These are phyloP conservation scores for Colletotrichum liaoningense DNA, from an alignment of 2,329 filamentous ascomycete species.

Conservation along the genomic window DNA sequence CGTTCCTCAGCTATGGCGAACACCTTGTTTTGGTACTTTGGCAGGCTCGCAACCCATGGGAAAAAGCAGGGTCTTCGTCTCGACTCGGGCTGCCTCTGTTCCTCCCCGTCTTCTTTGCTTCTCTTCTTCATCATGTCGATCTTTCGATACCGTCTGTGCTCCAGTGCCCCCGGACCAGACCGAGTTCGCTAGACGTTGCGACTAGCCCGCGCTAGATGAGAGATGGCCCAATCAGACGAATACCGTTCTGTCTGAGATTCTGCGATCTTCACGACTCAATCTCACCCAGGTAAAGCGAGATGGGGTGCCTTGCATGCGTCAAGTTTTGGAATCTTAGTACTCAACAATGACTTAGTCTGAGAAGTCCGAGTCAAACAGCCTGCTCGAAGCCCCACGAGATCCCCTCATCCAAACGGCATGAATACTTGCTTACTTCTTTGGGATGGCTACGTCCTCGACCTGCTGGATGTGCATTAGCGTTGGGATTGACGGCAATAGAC, in stretches of 20 bases:
- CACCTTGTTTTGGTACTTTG: neutral
- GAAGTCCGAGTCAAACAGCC: neutral
- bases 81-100: neutral
- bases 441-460: neutral
- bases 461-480: neutral
- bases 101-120: neutral
- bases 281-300: neutral
- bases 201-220: neutral
- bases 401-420: neutral
- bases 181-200: conserved; percentile 7
- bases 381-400: neutral
- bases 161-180: neutral
- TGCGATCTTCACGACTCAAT: conserved; percentile 14
- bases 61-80: neutral
- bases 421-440: neutral
- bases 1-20: neutral
- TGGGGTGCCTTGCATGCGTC: neutral
- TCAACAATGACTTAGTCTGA: neutral
- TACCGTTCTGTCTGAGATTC: neutral
- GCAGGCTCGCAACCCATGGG: neutral
- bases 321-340: neutral
- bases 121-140: conserved; percentile 5
- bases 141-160: conserved; percentile 2
- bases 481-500: conserved; percentile 12
- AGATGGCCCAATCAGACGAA: neutral